phyloP scores from a whole-genome alignment of 2,329 filamentous ascomycete species.

The Paramyrothecium sp. region DNA sequence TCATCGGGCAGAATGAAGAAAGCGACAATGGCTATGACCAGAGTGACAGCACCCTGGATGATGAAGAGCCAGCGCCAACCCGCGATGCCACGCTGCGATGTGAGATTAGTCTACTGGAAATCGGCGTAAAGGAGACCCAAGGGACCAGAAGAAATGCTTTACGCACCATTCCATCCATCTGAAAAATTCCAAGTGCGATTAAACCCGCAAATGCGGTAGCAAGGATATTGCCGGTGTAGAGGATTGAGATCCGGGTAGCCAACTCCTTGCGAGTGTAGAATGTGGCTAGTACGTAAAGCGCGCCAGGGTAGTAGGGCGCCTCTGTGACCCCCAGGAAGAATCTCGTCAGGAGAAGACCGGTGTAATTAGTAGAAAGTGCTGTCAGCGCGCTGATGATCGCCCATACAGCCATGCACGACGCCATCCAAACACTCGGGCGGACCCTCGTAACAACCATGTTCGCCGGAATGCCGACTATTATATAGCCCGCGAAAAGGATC shows the following conservation, averaged over 20 bases:
- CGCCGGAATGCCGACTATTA: conserved; percentile 33
- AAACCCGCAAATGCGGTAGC: conserved; percentile 66
- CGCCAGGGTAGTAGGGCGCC: conserved; percentile 49
- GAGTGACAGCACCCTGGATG: conserved; percentile 61
- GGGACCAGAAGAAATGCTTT: too few species aligned
- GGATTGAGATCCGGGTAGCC: conserved; percentile 57
- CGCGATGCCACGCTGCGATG: conserved; percentile 40
- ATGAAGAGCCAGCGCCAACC: conserved; percentile 68
- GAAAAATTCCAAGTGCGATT: conserved; percentile 59
- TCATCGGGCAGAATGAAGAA: conserved; percentile 23
- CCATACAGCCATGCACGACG: conserved; percentile 39
- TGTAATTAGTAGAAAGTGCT: conserved; percentile 42
- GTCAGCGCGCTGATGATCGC: conserved; percentile 41
- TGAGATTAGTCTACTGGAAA: too few species aligned
- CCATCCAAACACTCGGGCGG: conserved; percentile 35
- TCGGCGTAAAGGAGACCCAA: too few species aligned
- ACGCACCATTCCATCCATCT: conserved; percentile 10
- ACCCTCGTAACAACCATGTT: conserved; percentile 39
- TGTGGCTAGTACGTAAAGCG: conserved; percentile 41
- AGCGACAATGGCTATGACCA: conserved; percentile 7
- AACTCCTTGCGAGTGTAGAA: conserved; percentile 66
- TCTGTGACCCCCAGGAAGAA: conserved; percentile 42
- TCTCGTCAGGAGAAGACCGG: conserved; percentile 42
- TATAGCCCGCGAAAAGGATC: conserved; percentile 33
- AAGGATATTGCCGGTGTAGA: conserved; percentile 59